Evolutionary conservation across 371 early-diverging fungal genomes (phyloP), one percentile per base, ranked within the genome.

Genomic region (Rhizopus delemar): DNA sequence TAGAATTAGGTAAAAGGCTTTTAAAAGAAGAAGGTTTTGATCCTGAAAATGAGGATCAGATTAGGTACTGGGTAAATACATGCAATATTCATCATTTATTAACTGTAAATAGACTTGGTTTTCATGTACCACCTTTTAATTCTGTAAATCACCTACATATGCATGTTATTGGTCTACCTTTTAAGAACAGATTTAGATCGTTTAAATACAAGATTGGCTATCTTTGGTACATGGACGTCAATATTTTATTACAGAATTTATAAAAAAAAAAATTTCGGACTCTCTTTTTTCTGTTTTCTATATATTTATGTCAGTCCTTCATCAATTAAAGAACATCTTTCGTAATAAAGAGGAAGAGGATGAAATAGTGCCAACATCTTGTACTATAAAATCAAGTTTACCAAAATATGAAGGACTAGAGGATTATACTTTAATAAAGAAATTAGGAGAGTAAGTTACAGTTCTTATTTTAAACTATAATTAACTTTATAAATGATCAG

Each of bases 111-210:
- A 77, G 75, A 8, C 51, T 86, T 16, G 88, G 88, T n/a, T 88
- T 88, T 63, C 88, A 88, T 68, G 80, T 84, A 7, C 88, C 88
- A 22, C 88, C 88, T 5, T 88, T 84, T 60, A 83, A 76, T 35
- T 81, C 82, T 13, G 70, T 88, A 9, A 50, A 73, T 28, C 88
- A 88, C 70, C 56, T 88, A 31, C 88, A 86, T 59, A 57, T 85
- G 61, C 88, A 88, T 69, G 81, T 73, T 7, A 68, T 86, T 36
- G 84, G 68, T 0, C 58, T 66, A 46, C 88, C 88, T 3, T 87
- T 80, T 46, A 68, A 62, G 51, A 75, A 68, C 57, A 49, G 50
- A 22, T 65, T 58, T 34, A 72, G 64, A 29, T 55, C 54, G 8
- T 51, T 53, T 12, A 74, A 73, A 48, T 74, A 70, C 46, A 51